phyloP scores from a whole-genome alignment of 192 early-diverging fungal genomes.

The Thamnidium elegans region DNA sequence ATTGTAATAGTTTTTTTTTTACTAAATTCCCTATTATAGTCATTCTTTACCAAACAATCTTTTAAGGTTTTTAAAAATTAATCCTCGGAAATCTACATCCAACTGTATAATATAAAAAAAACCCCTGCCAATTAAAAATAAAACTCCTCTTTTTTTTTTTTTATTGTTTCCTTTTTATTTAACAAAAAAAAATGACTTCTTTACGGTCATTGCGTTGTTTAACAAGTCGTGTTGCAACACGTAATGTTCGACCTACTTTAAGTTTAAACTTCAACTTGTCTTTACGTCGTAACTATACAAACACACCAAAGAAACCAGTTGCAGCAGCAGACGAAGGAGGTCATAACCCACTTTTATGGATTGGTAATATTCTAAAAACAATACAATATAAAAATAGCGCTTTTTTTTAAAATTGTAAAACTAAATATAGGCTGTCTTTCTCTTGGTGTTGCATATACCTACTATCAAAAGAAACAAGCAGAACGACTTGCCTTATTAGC shows the following conservation, averaged over 20 bases:
- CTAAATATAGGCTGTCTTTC: constrained; percentile 33
- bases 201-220: constrained; percentile 3
- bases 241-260: not conserved
- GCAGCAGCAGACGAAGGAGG: not conserved
- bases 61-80: too few relatives aligned
- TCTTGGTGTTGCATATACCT: constrained; percentile 44
- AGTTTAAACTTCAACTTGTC: not conserved
- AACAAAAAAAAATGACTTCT: not conserved
- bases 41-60: too few relatives aligned
- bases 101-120: too few relatives aligned
- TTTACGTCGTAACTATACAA: not conserved
- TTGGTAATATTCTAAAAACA: not conserved
- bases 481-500: not conserved
- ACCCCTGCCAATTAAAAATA: too few relatives aligned
- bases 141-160: constrained; percentile 1
- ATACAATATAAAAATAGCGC: too few relatives aligned
- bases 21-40: too few relatives aligned
- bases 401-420: too few relatives aligned
- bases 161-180: not conserved
- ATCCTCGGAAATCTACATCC: too few relatives aligned
- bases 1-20: too few relatives aligned
- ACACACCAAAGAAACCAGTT: not conserved
- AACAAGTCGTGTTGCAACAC: not conserved
- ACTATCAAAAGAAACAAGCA: constrained; percentile 38
- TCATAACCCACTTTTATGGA: not conserved